Evolutionary conservation across 306 rosid species (phyloP).

Genomic region (Trifolium pratense): DNA sequence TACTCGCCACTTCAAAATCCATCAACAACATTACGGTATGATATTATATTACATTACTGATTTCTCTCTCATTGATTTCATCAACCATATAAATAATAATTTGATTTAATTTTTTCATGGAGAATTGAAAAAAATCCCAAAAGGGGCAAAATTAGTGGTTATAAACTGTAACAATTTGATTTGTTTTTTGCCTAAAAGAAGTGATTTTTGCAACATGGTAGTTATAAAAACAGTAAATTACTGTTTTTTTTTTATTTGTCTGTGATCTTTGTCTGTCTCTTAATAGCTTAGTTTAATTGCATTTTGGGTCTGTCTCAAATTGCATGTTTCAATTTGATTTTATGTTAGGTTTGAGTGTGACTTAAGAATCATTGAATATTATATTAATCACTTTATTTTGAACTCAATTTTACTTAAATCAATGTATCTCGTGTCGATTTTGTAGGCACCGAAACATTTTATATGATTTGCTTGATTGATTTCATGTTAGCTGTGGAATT

Average conservation of each 20-base stretch:
- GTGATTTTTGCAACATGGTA: not conserved
- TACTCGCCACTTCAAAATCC: not conserved
- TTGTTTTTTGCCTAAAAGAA: not conserved
- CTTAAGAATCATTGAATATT: not conserved
- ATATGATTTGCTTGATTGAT: not conserved
- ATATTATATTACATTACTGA: not conserved
- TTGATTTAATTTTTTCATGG: not conserved
- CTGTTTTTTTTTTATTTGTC: not conserved
- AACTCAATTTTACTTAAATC: not conserved
- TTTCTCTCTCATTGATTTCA: not conserved
- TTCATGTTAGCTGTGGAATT: not conserved
- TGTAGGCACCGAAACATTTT: not conserved
- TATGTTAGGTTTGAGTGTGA: not conserved
- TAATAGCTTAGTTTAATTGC: not conserved
- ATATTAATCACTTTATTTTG: not conserved
- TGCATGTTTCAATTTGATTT: not conserved
- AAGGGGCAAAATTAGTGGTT: not conserved
- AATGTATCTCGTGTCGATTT: not conserved
- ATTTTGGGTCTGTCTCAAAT: not conserved
- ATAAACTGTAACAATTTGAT: not conserved
- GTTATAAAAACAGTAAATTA: not conserved
- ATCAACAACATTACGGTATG: not conserved
- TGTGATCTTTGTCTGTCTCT: no score
- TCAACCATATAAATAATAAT: no score
- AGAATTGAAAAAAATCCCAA: not conserved